Conservation (phyloP, 768 basidiomycete species). For the Calocybe indica region DNA sequence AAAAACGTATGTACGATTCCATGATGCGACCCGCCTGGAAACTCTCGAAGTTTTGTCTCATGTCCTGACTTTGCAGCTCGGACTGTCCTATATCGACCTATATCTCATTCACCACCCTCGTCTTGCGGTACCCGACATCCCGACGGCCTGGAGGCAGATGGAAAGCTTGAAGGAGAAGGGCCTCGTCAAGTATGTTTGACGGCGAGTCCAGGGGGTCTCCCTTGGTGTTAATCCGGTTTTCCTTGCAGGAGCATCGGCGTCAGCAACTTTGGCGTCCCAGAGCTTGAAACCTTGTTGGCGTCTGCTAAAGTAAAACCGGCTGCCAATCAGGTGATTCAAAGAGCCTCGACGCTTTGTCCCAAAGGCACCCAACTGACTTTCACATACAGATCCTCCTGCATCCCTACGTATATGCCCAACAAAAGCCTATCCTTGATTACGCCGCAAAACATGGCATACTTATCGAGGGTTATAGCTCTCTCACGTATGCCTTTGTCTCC, state of each 20-base stretch:
- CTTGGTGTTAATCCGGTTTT: not conserved
- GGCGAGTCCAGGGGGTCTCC: not conserved
- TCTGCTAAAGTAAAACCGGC: slow-evolving; percentile 58
- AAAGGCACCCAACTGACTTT: not conserved
- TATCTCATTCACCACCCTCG: slow-evolving; percentile 64
- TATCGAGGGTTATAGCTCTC: slow-evolving; percentile 66
- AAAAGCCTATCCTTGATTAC: slow-evolving; percentile 52
- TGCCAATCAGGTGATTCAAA: slow-evolving; percentile 53
- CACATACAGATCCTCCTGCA: slow-evolving; percentile 54
- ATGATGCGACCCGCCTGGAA: too few species aligned
- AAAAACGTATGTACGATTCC: slow-evolving; percentile 35
- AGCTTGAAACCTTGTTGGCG: slow-evolving; percentile 50
- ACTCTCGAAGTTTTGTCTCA: not conserved
- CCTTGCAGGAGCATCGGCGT: slow-evolving; percentile 60
- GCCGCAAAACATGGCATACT: slow-evolving; percentile 53
- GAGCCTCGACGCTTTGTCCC: not conserved
- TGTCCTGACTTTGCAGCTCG: slow-evolving; percentile 35
- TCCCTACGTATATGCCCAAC: slow-evolving; percentile 58
- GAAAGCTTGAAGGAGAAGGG: slow-evolving; percentile 53
- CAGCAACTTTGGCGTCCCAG: slow-evolving; percentile 55
- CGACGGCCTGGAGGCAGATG: slow-evolving; percentile 58
- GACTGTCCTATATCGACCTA: slow-evolving; percentile 59
- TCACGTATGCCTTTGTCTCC: slow-evolving; percentile 38
- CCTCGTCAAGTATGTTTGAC: slow-evolving; percentile 40
- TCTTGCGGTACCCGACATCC: slow-evolving; percentile 51